A percentile compares a stretch with the other conserved stretches of the same genome.
These are phyloP conservation scores for Phytophthora tubulina DNA, from an alignment of 352 stramenopile species.

Conservation along the genomic window DNA sequence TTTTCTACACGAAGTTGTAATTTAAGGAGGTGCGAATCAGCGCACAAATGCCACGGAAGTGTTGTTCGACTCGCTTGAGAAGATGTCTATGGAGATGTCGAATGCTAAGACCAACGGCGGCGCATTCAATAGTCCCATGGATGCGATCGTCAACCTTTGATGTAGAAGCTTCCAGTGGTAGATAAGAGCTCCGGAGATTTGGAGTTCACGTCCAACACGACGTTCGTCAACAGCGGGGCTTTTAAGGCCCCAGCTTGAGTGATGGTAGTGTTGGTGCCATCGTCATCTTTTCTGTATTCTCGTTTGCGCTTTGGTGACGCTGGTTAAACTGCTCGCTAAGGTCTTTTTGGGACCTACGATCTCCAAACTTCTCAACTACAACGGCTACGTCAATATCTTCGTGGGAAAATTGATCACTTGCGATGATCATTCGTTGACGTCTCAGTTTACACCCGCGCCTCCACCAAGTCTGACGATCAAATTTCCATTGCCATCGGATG, in stretches of 20 bases:
- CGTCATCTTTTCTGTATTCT: conserved; percentile 48
- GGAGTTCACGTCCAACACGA: conserved; percentile 29
- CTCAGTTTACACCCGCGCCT: no score
- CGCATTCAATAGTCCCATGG: conserved; percentile 50
- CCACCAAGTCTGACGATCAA: no score
- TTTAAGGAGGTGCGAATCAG: no score
- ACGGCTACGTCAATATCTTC: conserved; percentile 88
- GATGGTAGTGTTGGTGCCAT: conserved; percentile 54
- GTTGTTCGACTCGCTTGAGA: conserved; percentile 60
- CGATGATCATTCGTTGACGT: conserved; percentile 85
- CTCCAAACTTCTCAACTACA: conserved; percentile 85
- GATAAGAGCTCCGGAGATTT: conserved; percentile 40
- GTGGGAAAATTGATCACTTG: conserved; percentile 86
- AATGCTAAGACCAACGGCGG: conserved; percentile 37
- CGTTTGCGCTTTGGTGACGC: conserved; percentile 45
- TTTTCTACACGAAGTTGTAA: no score
- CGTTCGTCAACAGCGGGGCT: conserved; percentile 45
- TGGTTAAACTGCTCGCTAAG: conserved; percentile 58
- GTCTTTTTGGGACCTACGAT: conserved; percentile 85
- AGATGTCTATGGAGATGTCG: conserved; percentile 51
- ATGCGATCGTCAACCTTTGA: conserved; percentile 49
- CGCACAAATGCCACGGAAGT: conserved; percentile 36
- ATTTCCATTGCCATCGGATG: no score
- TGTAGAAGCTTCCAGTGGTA: conserved; percentile 35
- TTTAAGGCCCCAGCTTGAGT: conserved; percentile 43